phyloP scores from a whole-genome alignment of 495 filamentous ascomycete species.

The Choiromyces venosus region DNA sequence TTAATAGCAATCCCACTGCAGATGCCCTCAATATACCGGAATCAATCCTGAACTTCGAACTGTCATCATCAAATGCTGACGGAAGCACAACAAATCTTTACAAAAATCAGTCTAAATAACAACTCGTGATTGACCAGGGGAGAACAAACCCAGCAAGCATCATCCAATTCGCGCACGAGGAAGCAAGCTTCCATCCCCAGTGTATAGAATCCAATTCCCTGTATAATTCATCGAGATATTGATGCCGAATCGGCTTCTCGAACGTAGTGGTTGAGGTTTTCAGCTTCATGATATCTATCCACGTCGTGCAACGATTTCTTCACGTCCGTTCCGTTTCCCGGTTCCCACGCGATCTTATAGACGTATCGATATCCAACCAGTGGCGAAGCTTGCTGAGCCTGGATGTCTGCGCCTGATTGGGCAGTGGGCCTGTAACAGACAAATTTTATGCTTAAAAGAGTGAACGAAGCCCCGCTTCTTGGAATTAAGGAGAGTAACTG shows the following conservation, averaged over 20 bases:
- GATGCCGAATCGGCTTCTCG: conserved; percentile 13
- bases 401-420: not conserved
- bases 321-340: not conserved
- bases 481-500: not conserved
- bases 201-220: conserved; percentile 27
- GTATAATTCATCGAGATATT: conserved; percentile 21
- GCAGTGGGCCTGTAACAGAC: not conserved
- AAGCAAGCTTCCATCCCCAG: conserved; percentile 27
- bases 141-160: conserved; percentile 27
- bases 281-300: conserved; percentile 20
- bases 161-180: conserved; percentile 27
- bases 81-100: conserved; percentile 31
- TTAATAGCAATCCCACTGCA: conserved; percentile 16
- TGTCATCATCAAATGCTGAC: conserved; percentile 28
- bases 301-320: not conserved
- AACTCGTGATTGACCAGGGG: not conserved
- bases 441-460: not conserved
- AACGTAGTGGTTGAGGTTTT: conserved; percentile 13
- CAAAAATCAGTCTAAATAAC: not conserved
- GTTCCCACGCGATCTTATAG: not conserved
- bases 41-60: conserved; percentile 23
- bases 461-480: not conserved
- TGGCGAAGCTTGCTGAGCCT: not conserved
- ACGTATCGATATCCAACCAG: not conserved
- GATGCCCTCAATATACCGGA: conserved; percentile 1